Conservation (phyloP, 176 grass and related monocot species). For the Poa pratensis region DNA sequence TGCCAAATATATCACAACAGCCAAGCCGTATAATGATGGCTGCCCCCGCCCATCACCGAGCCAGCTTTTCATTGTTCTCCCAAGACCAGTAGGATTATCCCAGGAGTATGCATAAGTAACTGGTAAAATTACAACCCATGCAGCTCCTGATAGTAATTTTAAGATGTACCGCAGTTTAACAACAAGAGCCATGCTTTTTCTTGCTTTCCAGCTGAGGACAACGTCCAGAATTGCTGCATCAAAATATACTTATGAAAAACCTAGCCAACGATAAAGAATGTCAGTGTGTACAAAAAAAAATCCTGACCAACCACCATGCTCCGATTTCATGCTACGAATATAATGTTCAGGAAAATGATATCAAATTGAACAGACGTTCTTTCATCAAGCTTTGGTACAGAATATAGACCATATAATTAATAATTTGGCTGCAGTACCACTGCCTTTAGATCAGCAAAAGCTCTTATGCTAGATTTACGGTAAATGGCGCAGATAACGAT, state of each 20-base stretch:
- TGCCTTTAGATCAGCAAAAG: background rate
- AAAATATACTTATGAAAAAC: slow-evolving; percentile 26
- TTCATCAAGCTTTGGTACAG: background rate
- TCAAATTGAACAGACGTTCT: background rate
- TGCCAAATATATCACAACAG: slow-evolving; percentile 75
- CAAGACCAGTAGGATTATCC: slow-evolving; percentile 76
- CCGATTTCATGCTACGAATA: slow-evolving; percentile 29
- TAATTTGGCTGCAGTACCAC: background rate
- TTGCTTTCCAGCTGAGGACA: slow-evolving; percentile 93
- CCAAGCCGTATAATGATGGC: slow-evolving; percentile 79
- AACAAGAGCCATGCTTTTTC: slow-evolving; percentile 89
- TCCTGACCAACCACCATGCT: slow-evolving; percentile 7
- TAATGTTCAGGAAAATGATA: slow-evolving; percentile 1
- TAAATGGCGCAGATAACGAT: background rate
- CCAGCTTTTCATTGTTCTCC: slow-evolving; percentile 93
- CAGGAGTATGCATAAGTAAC: slow-evolving; percentile 88
- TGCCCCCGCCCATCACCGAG: slow-evolving; percentile 76
- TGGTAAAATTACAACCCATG: slow-evolving; percentile 87
- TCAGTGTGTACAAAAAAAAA: background rate
- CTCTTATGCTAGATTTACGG: background rate
- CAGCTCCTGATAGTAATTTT: slow-evolving; percentile 76
- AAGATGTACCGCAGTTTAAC: slow-evolving; percentile 90
- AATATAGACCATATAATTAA: background rate
- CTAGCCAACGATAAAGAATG: slow-evolving; percentile 5
- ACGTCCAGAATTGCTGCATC: slow-evolving; percentile 78